Evolutionary conservation across 2,329 filamentous ascomycete species (phyloP), one percentile per base, ranked within the genome.

Genomic region (Fusarium sp.): DNA sequence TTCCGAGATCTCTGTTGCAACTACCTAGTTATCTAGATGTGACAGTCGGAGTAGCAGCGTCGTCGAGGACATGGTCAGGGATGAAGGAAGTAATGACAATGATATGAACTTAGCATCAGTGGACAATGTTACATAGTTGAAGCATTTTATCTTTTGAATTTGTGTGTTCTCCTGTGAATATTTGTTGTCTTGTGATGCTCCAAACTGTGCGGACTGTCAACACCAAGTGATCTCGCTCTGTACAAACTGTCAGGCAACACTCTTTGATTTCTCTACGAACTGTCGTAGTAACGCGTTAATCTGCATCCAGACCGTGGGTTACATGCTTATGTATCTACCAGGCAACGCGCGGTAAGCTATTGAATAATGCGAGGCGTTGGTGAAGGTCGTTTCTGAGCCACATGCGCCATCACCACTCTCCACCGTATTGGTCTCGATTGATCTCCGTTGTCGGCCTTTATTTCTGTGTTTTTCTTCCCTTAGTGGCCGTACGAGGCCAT

Each of bases 1-100:
- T 56, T 31, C 64, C 43, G 41, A 54, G n/a, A 75, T 65, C 41
- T 71, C 48, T 65, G 58, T 60, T 50, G 14, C 64, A 33, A 57
- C 60, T 52, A 50, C 22, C 45, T 73, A 50, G 14, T 70, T 75
- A 75, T 70, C 69, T 73, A 59, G 62, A 45, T 75, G 66, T 70
- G 56, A 58, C 33, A 63, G 72, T 67, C 69, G 56, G 63, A 61
- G 72, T 71, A 70, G 52, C 43, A 75, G 59, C 54, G 56, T 56
- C 64, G 27, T 65, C 41, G 33, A 58, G 60, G 33, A 70, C 24
- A 67, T 45, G 59, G 43, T 65, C 37, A 4, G 41, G 29, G 64
- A 67, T 54, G 37, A 57, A 22, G 14, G 68, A 59, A 58, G 18
- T 29, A 59, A 54, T 10, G 16, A 52, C 37, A 58, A 39, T 13